Conservation (phyloP, 2,329 filamentous ascomycete species). For the Fusarium nodosum region DNA sequence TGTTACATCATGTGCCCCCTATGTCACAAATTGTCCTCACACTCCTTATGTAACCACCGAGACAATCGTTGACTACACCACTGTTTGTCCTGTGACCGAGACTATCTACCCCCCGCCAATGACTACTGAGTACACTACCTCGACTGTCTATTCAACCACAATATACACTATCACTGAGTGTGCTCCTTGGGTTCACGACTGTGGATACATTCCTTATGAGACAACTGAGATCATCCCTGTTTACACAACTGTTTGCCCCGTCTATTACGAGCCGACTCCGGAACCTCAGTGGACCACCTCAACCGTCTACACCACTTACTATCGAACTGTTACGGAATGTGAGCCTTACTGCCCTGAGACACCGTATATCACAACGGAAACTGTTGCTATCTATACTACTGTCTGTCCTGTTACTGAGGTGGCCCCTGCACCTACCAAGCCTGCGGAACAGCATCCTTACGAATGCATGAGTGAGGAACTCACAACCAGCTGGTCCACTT, state of each 20-base stretch:
- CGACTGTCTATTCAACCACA: slow-evolving; percentile 30
- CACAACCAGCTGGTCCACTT: slow-evolving; percentile 21
- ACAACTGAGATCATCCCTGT: slow-evolving; percentile 26
- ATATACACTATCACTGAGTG: slow-evolving; percentile 29
- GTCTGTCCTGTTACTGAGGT: slow-evolving; percentile 22
- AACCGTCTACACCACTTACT: slow-evolving; percentile 33
- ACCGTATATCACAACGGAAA: slow-evolving; percentile 13
- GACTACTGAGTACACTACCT: slow-evolving; percentile 21
- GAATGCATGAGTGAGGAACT: background rate
- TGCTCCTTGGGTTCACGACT: slow-evolving; percentile 5
- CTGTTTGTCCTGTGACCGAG: slow-evolving; percentile 14
- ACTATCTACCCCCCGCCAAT: background rate
- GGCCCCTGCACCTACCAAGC: background rate
- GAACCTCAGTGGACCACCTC: slow-evolving; percentile 13
- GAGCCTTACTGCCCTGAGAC: slow-evolving; percentile 4
- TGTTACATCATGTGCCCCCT: background rate
- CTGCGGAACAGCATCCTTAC: background rate
- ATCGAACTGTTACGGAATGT: slow-evolving; percentile 38
- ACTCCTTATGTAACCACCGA: slow-evolving; percentile 35
- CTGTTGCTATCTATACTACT: slow-evolving; percentile 33
- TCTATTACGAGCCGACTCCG: background rate
- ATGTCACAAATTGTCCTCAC: slow-evolving; percentile 35
- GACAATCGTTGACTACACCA: slow-evolving; percentile 41
- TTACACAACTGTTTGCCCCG: slow-evolving; percentile 24
- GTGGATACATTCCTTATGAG: slow-evolving; percentile 12